Evolutionary conservation across 768 basidiomycete genomes (phyloP), one percentile per base, ranked within the genome.

Genomic region (Tephrocybe sp.): DNA sequence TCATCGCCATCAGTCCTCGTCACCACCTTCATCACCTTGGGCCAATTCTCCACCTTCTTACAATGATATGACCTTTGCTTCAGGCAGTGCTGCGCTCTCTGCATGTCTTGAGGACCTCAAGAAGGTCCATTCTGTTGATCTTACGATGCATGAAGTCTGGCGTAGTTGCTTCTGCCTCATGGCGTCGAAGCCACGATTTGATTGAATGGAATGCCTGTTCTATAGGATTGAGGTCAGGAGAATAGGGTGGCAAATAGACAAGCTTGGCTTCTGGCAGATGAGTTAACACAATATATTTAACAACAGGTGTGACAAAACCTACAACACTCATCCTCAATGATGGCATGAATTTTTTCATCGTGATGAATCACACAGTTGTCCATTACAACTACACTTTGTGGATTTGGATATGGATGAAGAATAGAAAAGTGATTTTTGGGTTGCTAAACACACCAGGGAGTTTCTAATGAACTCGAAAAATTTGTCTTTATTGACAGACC

Each of bases 311-410:
- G 33, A 34, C 8, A 34, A 3, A 55, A 52, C 64, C 17, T 44
- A 67, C 60, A 49, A 48, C 61, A 62, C 54, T 64, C 54, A 22
- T 51, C 67, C 39, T 26, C 26, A 26, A 26, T 7, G 26, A 26
- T 7, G 26, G 26, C 26, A 1, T 61, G 59, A n/a, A 75, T 51
- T 4, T 69, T 69, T n/a, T 68, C 65, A 39, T 65, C 62, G 26
- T 75, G 72, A 53, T 76, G 73, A 41, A 75, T 75, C 1, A 58
- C 8, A 10, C 35, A 48, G 4, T 46, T 11, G 26, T 19, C n/a
- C 13, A 33, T 1, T 11, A 34, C n/a, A 17, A 46, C 17, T 14
- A 36, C 35, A 17, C 35, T 36, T 4, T 10, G 5, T 3, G 35
- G 35, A 13, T 10, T 10, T 4, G 35, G 35, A 12, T 36, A 36